These are phyloP conservation scores for Hymenoscyphus fraxineus DNA, from an alignment of 2,329 filamentous ascomycete species.

Conservation along the genomic window DNA sequence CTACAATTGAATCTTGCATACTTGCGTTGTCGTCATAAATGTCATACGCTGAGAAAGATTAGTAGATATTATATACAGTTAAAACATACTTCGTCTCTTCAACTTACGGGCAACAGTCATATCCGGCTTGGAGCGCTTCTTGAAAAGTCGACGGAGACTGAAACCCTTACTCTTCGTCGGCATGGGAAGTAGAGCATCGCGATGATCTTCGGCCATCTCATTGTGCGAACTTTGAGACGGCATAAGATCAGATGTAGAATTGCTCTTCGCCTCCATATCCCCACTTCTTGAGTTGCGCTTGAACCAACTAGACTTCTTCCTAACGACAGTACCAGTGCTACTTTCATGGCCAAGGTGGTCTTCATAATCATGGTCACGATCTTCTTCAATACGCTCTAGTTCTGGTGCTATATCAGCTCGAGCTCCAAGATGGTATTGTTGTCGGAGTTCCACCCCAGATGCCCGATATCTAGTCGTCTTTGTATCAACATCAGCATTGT, in stretches of 20 bases:
- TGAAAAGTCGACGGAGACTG: constrained; percentile 32
- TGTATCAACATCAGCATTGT: not conserved
- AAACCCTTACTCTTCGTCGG: constrained; percentile 31
- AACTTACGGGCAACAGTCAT: constrained; percentile 32
- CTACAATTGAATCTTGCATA: constrained; percentile 26
- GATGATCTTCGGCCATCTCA: constrained; percentile 12
- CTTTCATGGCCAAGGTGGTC: constrained; percentile 23
- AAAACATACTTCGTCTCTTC: not conserved
- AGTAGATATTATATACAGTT: constrained; percentile 8
- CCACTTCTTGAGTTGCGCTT: constrained; percentile 31
- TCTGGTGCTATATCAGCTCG: constrained; percentile 16
- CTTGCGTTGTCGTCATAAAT: constrained; percentile 29
- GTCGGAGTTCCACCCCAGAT: constrained; percentile 22
- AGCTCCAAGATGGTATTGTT: constrained; percentile 21
- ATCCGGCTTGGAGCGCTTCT: constrained; percentile 25
- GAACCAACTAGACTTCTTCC: constrained; percentile 34
- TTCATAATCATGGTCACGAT: constrained; percentile 20
- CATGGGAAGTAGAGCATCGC: constrained; percentile 7
- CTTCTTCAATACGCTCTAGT: constrained; percentile 24
- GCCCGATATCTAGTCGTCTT: not conserved
- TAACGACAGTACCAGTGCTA: constrained; percentile 26
- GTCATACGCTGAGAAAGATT: constrained; percentile 25
- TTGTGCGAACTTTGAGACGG: constrained; percentile 22
- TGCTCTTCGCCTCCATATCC: constrained; percentile 21
- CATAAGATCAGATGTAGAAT: constrained; percentile 12